Base-by-base conservation (phyloP, 768 basidiomycete genomes). In the Collybiopsis confluens region DNA sequence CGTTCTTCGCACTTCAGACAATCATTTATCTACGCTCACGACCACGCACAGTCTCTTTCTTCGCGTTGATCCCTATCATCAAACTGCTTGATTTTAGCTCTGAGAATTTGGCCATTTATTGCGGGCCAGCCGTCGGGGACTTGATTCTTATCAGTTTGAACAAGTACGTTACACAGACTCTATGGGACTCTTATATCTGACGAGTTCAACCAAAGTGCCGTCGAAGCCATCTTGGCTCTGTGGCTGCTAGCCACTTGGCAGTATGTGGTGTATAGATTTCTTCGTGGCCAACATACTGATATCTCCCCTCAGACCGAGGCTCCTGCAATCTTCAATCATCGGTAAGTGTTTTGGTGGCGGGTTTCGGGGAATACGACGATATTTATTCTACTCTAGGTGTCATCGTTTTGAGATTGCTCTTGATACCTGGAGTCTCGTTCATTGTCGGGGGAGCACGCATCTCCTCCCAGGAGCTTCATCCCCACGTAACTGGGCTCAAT, bases 171-270 rank as follows among this genome's bases (percentile, higher is more conserved):
- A 23, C 16, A 48, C 18, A 30, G 27, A 3, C n/a, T 44, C 4
- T 2, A 23, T n/a, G 30, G 18, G 6, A 23, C 24, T 10, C 6
- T n/a, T 35, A 52, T 54, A 36, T 42, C 56, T 41, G 37, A 20
- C 13, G 27, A n/a, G 13, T 26, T 20, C 24, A 18, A 52, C 4
- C 4, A 18, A 47, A 81, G 80, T 55, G 68, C 73, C 6, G 73
- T 81, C 0, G 80, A 81, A 64, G 77, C 74, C 0, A 73, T 73
- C 4, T 62, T 82, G 2, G 77, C 79, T 2, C 72, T 82, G 38
- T 67, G 77, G 33, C 67, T 81, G 15, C 60, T 81, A 41, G 50
- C 57, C 13, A 68, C 70, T 56, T 81, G 79, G 76, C 69, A 80
- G 76, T 79, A 72, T 18, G 54, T 54, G 10, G 23, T n/a, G 4